phyloP scores from a whole-genome alignment of 2,329 filamentous ascomycete genomes.

The Fusarium miscanthi region DNA sequence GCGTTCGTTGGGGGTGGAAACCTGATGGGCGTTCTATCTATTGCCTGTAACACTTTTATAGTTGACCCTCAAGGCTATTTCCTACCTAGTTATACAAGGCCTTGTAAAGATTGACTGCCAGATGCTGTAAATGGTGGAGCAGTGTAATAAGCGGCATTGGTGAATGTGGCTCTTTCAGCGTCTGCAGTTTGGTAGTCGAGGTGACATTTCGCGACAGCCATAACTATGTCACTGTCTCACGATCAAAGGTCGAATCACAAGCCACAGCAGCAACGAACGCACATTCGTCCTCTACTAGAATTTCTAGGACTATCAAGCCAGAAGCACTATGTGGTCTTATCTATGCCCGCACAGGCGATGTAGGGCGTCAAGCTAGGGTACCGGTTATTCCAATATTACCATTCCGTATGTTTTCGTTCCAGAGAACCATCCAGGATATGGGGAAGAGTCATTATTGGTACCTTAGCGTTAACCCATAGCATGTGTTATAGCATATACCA shows the following conservation, averaged over 20 bases:
- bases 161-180: not conserved
- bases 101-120: not conserved
- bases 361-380: not conserved
- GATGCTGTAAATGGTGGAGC: not conserved
- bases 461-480: not conserved
- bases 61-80: not conserved
- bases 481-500: not conserved
- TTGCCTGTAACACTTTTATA: not conserved
- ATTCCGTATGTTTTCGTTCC: not conserved
- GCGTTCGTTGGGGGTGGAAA: not conserved
- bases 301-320: not conserved
- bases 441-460: not conserved
- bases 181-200: not conserved
- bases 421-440: not conserved
- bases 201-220: conserved; percentile 9
- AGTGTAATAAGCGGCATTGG: conserved; percentile 3
- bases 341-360: not conserved
- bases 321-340: not conserved
- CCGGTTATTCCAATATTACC: too few relatives aligned
- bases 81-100: not conserved
- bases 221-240: conserved; percentile 3
- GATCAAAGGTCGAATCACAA: conserved; percentile 1
- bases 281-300: not conserved
- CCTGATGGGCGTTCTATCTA: not conserved
- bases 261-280: conserved; percentile 13